phyloP scores from a whole-genome alignment of 2,329 filamentous ascomycete genomes.

The Sporothrix phasma region DNA sequence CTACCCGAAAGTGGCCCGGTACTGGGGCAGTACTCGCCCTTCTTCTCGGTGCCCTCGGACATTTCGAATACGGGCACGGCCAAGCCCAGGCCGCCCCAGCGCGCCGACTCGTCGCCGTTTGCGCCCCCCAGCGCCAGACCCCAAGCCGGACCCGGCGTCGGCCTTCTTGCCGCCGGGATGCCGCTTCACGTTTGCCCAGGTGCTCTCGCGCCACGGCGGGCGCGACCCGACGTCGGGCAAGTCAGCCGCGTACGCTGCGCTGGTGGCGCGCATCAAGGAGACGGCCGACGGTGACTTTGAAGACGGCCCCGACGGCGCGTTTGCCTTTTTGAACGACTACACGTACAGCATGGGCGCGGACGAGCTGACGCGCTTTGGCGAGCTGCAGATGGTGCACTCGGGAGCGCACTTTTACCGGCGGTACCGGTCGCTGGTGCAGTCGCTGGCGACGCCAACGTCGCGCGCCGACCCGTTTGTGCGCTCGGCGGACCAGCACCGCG shows the following conservation, averaged over 20 bases:
- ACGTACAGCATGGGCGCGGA: constrained; percentile 49
- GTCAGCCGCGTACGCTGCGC: constrained; percentile 49
- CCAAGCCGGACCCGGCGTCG: not conserved
- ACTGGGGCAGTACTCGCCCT: constrained; percentile 88
- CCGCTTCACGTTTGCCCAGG: constrained; percentile 65
- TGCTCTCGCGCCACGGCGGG: constrained; percentile 77
- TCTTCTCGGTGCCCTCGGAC: constrained; percentile 60
- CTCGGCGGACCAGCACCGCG: constrained; percentile 32
- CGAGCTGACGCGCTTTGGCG: constrained; percentile 53
- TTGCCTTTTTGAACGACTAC: constrained; percentile 62
- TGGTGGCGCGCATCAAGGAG: constrained; percentile 57
- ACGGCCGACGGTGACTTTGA: constrained; percentile 27
- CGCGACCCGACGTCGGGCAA: constrained; percentile 68
- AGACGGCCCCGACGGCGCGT: constrained; percentile 50
- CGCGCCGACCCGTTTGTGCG: constrained; percentile 41
- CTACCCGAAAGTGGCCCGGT: constrained; percentile 48
- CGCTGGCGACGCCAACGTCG: not conserved
- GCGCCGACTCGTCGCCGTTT: not conserved
- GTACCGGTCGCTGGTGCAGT: constrained; percentile 51
- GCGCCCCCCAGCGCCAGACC: not conserved
- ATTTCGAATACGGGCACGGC: not conserved
- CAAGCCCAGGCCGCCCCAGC: not conserved
- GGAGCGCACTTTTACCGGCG: constrained; percentile 66
- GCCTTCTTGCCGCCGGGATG: constrained; percentile 52
- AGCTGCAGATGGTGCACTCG: constrained; percentile 62